These are phyloP conservation scores for Phytophthora ramorum DNA, from an alignment of 352 stramenopile genomes.

Conservation along the genomic window DNA sequence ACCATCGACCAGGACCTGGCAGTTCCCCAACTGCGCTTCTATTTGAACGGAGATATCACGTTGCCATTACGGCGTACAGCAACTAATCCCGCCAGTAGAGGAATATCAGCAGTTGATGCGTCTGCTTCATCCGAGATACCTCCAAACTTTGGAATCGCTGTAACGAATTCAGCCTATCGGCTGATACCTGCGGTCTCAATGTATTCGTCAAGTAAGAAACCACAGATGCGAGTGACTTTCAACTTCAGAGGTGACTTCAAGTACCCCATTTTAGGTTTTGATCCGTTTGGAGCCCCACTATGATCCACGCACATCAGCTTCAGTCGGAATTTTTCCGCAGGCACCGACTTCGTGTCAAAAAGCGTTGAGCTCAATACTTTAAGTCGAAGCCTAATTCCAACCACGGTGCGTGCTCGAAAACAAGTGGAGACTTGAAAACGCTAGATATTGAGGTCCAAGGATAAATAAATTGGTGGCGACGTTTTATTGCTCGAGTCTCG, in stretches of 20 bases:
- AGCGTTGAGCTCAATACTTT: not conserved
- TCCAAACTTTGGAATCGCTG: constrained; percentile 36
- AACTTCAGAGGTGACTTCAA: constrained; percentile 82
- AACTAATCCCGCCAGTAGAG: not conserved
- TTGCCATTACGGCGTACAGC: constrained; percentile 45
- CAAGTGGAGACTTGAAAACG: too few species aligned
- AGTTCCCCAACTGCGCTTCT: constrained; percentile 74
- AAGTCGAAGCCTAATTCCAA: not conserved
- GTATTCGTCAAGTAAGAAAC: constrained; percentile 77
- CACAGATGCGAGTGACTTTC: constrained; percentile 73
- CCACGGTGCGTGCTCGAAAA: too few species aligned
- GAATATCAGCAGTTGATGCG: not conserved
- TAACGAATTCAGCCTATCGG: constrained; percentile 69
- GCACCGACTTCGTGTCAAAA: not conserved
- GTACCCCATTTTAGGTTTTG: constrained; percentile 70
- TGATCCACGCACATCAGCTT: constrained; percentile 9
- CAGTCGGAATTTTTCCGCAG: not conserved
- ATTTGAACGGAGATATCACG: constrained; percentile 76
- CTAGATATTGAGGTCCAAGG: too few species aligned
- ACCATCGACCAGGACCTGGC: constrained; percentile 80
- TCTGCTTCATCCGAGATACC: constrained; percentile 3
- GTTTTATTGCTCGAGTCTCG: too few species aligned
- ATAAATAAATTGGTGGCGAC: too few species aligned
- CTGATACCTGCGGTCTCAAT: constrained; percentile 76
- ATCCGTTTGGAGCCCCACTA: constrained; percentile 72